Evolutionary conservation across 176 grass and related monocot species (phyloP).

Genomic region (Puccinellia tenuiflora): DNA sequence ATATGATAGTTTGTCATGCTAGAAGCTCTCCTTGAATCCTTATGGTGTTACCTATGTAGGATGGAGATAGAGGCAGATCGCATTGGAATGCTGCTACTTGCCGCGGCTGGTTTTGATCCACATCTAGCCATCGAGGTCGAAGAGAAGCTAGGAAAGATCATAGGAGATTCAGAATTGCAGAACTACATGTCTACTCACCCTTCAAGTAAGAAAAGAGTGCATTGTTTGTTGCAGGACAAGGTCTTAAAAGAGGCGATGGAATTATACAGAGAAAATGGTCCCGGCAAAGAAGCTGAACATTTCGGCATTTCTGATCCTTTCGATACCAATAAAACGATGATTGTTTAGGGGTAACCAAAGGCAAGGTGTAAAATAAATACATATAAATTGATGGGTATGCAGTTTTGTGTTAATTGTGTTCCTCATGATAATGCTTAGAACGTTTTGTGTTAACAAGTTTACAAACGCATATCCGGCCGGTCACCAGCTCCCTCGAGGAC

Average conservation of each 20-base stretch:
- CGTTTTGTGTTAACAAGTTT: no score
- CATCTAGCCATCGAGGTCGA: conserved; percentile 56
- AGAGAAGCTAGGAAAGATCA: conserved; percentile 72
- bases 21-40: not conserved
- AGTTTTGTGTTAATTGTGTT: no score
- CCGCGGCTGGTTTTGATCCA: conserved; percentile 83
- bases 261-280: not conserved
- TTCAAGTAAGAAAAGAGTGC: conserved; percentile 39
- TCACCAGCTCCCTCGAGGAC: no score
- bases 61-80: conserved; percentile 94
- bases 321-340: no score
- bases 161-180: conserved; percentile 48
- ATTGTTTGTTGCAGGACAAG: not conserved
- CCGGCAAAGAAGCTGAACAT: no score
- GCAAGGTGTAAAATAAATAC: no score
- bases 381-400: no score
- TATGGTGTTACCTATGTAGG: conserved; percentile 30
- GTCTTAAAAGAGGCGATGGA: not conserved
- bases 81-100: conserved; percentile 80
- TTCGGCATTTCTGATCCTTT: no score
- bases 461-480: no score
- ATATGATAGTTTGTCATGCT: no score
- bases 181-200: conserved; percentile 91
- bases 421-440: no score
- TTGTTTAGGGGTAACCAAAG: no score